These are phyloP conservation scores for Fusarium oxysporum DNA, from an alignment of 2,329 filamentous ascomycete genomes.

Conservation along the genomic window DNA sequence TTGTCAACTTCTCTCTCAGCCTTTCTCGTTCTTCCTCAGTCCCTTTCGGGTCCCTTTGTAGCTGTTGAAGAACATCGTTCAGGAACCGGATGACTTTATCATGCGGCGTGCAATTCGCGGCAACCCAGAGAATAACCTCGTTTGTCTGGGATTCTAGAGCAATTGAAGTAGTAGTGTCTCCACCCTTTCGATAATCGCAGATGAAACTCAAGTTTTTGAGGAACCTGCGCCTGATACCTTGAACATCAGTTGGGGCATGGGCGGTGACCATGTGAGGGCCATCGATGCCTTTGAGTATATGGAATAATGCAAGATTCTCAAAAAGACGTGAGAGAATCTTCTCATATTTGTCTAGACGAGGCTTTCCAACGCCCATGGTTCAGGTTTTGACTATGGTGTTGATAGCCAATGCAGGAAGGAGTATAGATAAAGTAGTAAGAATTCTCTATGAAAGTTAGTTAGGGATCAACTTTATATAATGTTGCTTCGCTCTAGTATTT, in stretches of 20 bases:
- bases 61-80: constrained; percentile 31
- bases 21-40: background rate
- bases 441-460: background rate
- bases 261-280: constrained; percentile 22
- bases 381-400: background rate
- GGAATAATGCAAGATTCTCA: constrained; percentile 36
- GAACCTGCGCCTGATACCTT: constrained; percentile 45
- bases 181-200: constrained; percentile 61
- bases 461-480: background rate
- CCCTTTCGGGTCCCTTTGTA: background rate
- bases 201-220: constrained; percentile 57
- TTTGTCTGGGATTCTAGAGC: constrained; percentile 52
- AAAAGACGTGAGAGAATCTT: constrained; percentile 37
- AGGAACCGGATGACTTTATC: constrained; percentile 50
- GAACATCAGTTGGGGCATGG: background rate
- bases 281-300: constrained; percentile 14
- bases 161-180: constrained; percentile 58
- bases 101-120: constrained; percentile 51
- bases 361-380: constrained; percentile 26
- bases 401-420: background rate
- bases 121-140: constrained; percentile 57
- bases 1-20: background rate
- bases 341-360: constrained; percentile 23
- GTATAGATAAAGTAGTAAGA: background rate
- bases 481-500: background rate